These are phyloP conservation scores for Claviceps cyperi DNA, from an alignment of 2,329 filamentous ascomycete genomes.

Conservation along the genomic window DNA sequence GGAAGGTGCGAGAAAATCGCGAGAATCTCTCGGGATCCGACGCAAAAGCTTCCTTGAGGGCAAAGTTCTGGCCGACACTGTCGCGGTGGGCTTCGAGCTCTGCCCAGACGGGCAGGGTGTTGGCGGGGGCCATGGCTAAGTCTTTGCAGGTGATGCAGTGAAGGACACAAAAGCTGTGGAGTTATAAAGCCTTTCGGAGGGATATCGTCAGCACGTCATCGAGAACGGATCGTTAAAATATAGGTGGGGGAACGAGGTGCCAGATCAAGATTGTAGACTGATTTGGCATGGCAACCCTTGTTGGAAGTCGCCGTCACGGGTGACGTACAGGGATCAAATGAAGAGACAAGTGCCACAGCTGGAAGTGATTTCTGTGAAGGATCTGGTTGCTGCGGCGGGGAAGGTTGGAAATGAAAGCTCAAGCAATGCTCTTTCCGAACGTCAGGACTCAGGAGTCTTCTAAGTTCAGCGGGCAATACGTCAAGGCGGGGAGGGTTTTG, in stretches of 20 bases:
- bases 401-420: neutral
- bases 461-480: neutral
- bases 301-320: neutral
- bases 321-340: neutral
- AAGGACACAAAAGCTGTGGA: neutral
- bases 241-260: neutral
- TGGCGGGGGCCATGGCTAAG: conserved; percentile 61
- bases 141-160: neutral
- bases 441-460: neutral
- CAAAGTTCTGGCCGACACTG: conserved; percentile 72
- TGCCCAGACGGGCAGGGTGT: conserved; percentile 74
- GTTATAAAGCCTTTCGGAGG: neutral
- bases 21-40: conserved; percentile 77
- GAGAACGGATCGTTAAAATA: neutral
- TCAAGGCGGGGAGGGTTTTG: neutral
- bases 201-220: neutral
- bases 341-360: neutral
- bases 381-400: neutral
- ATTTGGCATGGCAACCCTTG: neutral
- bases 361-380: neutral
- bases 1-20: conserved; percentile 79
- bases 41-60: conserved; percentile 85
- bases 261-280: neutral
- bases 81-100: conserved; percentile 85
- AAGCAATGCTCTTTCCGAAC: neutral